Percentiles rank a stretch among this genome's conserved stretches.
These are phyloP conservation scores for Closterium sp. DNA, from an alignment of 139 green algal genomes.

Conservation along the genomic window DNA sequence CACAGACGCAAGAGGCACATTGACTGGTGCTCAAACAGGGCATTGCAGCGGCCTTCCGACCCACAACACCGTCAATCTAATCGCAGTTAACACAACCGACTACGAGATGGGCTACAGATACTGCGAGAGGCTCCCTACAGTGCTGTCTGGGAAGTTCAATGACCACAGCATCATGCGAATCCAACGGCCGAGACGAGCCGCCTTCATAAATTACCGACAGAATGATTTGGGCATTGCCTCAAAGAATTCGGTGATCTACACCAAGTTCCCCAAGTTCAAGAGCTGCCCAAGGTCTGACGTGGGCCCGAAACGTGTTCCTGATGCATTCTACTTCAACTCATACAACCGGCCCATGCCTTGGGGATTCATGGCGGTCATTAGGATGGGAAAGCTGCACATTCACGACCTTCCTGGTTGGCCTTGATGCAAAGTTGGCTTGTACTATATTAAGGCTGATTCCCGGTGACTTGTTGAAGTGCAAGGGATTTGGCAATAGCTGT, in stretches of 20 bases:
- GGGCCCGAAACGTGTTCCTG: neutral
- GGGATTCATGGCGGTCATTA: neutral
- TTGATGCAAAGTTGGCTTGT: too few relatives aligned
- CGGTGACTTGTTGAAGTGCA: too few relatives aligned
- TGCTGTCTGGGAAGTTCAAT: neutral
- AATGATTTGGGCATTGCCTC: neutral
- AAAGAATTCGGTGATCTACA: neutral
- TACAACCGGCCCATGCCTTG: neutral
- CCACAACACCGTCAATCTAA: constrained; percentile 5
- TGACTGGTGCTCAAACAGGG: neutral
- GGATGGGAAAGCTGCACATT: neutral
- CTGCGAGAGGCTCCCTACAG: constrained; percentile 11
- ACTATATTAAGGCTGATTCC: too few relatives aligned
- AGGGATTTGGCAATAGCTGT: too few relatives aligned
- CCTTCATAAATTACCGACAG: neutral
- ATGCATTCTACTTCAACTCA: neutral
- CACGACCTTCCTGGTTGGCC: neutral
- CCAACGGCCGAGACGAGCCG: neutral
- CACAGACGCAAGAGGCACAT: neutral
- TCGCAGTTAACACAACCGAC: neutral
- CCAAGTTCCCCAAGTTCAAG: neutral
- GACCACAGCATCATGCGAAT: neutral
- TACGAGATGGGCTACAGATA: neutral
- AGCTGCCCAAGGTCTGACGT: neutral
- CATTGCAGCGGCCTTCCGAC: constrained; percentile 20